These are phyloP conservation scores for Trichoderma virens DNA, from an alignment of 495 filamentous ascomycete genomes.

Conservation along the genomic window DNA sequence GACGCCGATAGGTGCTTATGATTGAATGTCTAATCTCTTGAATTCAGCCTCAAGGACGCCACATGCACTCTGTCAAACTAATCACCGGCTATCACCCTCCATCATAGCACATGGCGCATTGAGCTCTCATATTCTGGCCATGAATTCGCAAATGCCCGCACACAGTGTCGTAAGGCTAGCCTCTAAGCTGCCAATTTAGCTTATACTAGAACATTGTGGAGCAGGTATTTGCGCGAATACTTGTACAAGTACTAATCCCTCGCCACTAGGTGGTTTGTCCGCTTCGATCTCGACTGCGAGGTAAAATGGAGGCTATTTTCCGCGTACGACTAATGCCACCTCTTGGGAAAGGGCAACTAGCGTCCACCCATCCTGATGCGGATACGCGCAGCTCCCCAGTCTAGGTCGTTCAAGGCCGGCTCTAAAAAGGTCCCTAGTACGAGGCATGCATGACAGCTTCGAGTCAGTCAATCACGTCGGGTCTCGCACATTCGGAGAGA, in stretches of 20 bases:
- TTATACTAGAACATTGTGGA: neutral
- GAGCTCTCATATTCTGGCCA: neutral
- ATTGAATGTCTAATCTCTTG: too few relatives aligned
- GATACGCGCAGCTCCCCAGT: neutral
- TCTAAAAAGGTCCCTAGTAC: neutral
- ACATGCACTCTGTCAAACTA: too few relatives aligned
- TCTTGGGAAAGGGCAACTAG: neutral
- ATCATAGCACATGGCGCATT: too few relatives aligned
- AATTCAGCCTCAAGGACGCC: too few relatives aligned
- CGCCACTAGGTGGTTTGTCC: neutral
- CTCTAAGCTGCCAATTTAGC: neutral
- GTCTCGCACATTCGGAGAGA: conserved; percentile 1
- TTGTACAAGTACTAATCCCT: too few relatives aligned
- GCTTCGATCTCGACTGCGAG: neutral
- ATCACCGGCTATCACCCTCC: too few relatives aligned
- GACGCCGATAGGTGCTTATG: too few relatives aligned
- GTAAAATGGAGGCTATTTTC: neutral
- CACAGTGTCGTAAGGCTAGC: neutral
- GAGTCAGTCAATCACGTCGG: neutral
- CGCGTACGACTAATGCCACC: neutral
- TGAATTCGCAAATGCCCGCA: neutral
- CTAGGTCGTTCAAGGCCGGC: neutral
- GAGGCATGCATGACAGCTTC: neutral
- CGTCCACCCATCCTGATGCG: neutral
- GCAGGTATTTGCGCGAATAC: neutral